These are phyloP conservation scores for Oldenlandia corymbosa DNA, from an alignment of 257 asterid genomes.

Conservation along the genomic window DNA sequence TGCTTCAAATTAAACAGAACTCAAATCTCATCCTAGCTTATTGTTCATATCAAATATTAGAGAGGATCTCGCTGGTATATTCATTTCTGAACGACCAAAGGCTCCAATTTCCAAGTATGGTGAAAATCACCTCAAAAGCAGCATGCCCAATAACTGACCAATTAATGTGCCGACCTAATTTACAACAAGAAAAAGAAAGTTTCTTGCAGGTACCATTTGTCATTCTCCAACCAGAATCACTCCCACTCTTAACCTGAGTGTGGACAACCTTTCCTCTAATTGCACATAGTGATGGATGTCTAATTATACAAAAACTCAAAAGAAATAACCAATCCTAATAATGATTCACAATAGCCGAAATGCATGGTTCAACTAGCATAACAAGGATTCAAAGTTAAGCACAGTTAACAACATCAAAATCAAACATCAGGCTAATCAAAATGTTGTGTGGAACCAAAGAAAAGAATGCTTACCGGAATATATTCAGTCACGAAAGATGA, in stretches of 20 bases:
- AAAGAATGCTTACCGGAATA: conserved; percentile 30
- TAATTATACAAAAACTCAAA: background rate
- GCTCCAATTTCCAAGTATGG: background rate
- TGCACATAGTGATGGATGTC: background rate
- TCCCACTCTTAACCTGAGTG: background rate
- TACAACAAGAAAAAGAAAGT: no score
- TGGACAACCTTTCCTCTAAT: conserved; percentile 1
- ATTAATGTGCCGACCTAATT: background rate
- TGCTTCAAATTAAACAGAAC: background rate
- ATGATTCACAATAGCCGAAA: background rate
- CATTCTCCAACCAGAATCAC: no score
- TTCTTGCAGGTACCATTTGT: no score
- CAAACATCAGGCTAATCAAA: no score
- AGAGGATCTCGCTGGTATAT: no score
- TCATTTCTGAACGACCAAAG: no score
- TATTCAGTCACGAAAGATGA: conserved; percentile 50
- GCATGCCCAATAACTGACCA: background rate
- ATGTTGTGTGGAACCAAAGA: no score
- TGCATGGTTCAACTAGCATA: background rate
- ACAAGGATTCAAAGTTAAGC: background rate
- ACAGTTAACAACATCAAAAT: background rate
- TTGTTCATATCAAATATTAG: no score
- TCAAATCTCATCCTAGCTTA: background rate
- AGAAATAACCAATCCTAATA: background rate
- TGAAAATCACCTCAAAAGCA: background rate